phyloP scores from a whole-genome alignment of 2,329 filamentous ascomycete genomes.

The Alternaria tenuissima region DNA sequence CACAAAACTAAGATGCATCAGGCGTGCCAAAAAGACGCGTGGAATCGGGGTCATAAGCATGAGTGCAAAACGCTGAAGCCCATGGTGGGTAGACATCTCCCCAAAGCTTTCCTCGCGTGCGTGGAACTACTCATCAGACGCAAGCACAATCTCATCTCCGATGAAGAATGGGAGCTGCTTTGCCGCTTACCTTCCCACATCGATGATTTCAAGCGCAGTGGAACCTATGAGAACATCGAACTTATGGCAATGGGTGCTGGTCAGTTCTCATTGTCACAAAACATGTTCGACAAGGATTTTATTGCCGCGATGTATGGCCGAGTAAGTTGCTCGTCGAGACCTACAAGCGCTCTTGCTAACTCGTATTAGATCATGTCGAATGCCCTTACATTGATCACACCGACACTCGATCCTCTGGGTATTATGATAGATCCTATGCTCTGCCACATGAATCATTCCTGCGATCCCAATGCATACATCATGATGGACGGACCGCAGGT shows the following conservation, averaged over 20 bases:
- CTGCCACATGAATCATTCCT: conserved; percentile 68
- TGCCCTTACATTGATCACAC: conserved; percentile 64
- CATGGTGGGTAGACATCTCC: conserved; percentile 56
- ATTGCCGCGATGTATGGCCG: conserved; percentile 56
- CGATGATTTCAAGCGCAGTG: conserved; percentile 55
- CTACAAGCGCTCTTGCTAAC: conserved; percentile 28
- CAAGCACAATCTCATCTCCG: conserved; percentile 48
- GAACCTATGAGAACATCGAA: conserved; percentile 57
- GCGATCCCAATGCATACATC: conserved; percentile 66
- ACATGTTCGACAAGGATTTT: conserved; percentile 53
- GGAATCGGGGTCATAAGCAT: conserved; percentile 66
- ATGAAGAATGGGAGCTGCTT: conserved; percentile 56
- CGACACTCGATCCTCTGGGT: conserved; percentile 65
- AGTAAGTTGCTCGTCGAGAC: conserved; percentile 34
- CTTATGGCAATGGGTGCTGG: conserved; percentile 64
- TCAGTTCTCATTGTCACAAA: conserved; percentile 59
- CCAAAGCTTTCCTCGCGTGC: conserved; percentile 64
- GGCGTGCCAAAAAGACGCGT: conserved; percentile 67
- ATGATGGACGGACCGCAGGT: conserved; percentile 64
- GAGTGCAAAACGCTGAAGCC: conserved; percentile 64
- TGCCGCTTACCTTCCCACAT: conserved; percentile 59
- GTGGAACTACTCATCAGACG: conserved; percentile 62
- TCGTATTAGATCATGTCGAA: conserved; percentile 61
- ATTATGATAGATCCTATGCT: conserved; percentile 65
- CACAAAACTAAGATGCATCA: conserved; percentile 37